Percentiles rank a stretch among this genome's conserved stretches.
phyloP scores from a whole-genome alignment of 371 early-diverging fungal genomes.

The Lichtheimia hyalospora region DNA sequence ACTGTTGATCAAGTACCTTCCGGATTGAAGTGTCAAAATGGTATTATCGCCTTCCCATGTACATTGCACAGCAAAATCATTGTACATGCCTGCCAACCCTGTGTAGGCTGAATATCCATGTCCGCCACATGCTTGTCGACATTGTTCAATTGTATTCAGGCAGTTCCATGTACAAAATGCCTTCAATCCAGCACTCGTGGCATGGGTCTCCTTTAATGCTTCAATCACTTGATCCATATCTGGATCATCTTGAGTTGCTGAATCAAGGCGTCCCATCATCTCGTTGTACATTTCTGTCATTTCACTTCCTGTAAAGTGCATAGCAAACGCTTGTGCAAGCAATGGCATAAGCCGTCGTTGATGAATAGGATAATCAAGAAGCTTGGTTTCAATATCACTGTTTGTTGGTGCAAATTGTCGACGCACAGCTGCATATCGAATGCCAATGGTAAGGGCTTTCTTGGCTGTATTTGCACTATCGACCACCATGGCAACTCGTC shows the following conservation, averaged over 20 bases:
- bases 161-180: slow-evolving; percentile 95
- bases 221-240: slow-evolving; percentile 71
- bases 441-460: slow-evolving; percentile 90
- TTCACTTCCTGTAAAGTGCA: slow-evolving; percentile 87
- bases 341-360: slow-evolving; percentile 91
- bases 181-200: slow-evolving; percentile 90
- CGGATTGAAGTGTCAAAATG: slow-evolving; percentile 86
- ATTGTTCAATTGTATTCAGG: slow-evolving; percentile 85
- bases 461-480: slow-evolving; percentile 88
- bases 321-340: slow-evolving; percentile 88
- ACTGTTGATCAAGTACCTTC: slow-evolving; percentile 83
- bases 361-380: slow-evolving; percentile 90
- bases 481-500: slow-evolving; percentile 88
- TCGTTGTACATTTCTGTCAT: slow-evolving; percentile 74
- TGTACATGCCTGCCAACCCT: slow-evolving; percentile 82
- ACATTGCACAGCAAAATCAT: slow-evolving; percentile 92
- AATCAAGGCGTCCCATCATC: slow-evolving; percentile 74
- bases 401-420: slow-evolving; percentile 74
- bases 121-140: slow-evolving; percentile 91
- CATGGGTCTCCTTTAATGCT: slow-evolving; percentile 87
- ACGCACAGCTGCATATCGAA: slow-evolving; percentile 89
- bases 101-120: slow-evolving; percentile 93
- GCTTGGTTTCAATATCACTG: slow-evolving; percentile 73
- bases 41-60: slow-evolving; percentile 95
- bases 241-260: slow-evolving; percentile 63